Evolutionary conservation across 257 asterid genomes (phyloP), one percentile per base, ranked within the genome.

Genomic region (Primulina tabacum): DNA sequence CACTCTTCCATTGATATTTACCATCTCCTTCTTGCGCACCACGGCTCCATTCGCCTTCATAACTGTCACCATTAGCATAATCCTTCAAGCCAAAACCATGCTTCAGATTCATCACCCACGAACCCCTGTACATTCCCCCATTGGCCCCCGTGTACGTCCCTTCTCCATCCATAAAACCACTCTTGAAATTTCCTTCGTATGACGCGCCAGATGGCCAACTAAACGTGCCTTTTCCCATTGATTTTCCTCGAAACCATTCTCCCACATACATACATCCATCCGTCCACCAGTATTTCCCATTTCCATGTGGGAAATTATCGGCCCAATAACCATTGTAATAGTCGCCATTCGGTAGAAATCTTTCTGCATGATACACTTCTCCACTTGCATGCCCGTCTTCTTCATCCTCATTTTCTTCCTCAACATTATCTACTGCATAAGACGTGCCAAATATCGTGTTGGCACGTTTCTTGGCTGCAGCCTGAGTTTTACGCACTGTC

Each of bases 111-210:
- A 90, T 90, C 64, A 88, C 89, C 98, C 98, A 92, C 7, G 84
- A 80, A 12, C 98, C 98, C 9, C 26, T 80, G 55, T 86, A 92
- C 0, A 80, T 73, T 2, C 85, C 87, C 6, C 96, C 98, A 8
- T 75, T 76, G 1, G 96, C 82, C 7, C 86, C 88, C 1, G 92
- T 82, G 34, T 88, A 87, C 1, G 85, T 81, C 1, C 98, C 98
- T 16, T 90, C 97, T 2, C 98, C 98, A 71, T 92, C 97, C 97
- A 92, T 88, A 82, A 82, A 92, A n/a, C 98, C 98, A 21, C 87
- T 88, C 82, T 88, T 92, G 84, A 92, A 92, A 78, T 81, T 82
- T 0, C 98, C 98, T 18, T 88, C 93, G 30, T 92, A 92, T 69
- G 72, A 80, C 0, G 96, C 97, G 5, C 98, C 97, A 0, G 94